Percentiles rank a stretch among this genome's conserved stretches.
These are phyloP conservation scores for Ceratocystis papillata DNA, from an alignment of 2,329 filamentous ascomycete species.

Conservation along the genomic window DNA sequence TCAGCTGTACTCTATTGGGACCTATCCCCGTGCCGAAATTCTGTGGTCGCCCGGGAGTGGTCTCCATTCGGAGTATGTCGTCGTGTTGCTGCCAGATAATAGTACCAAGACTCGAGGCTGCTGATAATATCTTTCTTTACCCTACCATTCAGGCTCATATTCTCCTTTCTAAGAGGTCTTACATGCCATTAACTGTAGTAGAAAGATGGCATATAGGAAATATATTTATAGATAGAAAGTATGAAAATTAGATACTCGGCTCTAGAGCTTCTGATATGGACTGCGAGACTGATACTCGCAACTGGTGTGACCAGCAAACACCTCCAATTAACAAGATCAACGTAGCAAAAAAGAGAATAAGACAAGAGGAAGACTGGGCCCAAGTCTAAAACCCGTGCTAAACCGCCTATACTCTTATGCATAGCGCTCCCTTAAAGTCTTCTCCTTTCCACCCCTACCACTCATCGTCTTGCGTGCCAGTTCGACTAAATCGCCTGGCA, in stretches of 20 bases:
- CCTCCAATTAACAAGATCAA: not conserved
- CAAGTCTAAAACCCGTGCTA: not conserved
- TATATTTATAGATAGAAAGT: not conserved
- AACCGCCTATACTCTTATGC: not conserved
- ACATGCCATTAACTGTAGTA: too few relatives aligned
- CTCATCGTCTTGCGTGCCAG: slow-evolving; percentile 14
- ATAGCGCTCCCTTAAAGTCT: slow-evolving; percentile 1
- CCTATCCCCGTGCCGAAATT: too few relatives aligned
- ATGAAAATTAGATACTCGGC: slow-evolving; percentile 10
- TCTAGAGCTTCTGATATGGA: not conserved
- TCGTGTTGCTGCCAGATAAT: too few relatives aligned
- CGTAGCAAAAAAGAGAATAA: not conserved
- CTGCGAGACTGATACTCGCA: slow-evolving; percentile 16
- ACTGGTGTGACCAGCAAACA: not conserved
- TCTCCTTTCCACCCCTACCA: slow-evolving; percentile 4
- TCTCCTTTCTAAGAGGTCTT: too few relatives aligned
- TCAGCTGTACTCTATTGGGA: too few relatives aligned
- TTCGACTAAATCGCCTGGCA: slow-evolving; percentile 18
- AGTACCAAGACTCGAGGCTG: too few relatives aligned
- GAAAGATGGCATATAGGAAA: not conserved
- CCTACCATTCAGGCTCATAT: too few relatives aligned
- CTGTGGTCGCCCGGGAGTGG: too few relatives aligned
- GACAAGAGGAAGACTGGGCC: not conserved
- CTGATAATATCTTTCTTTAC: too few relatives aligned
- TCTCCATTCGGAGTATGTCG: too few relatives aligned